Evolutionary conservation across 2,329 filamentous ascomycete genomes (phyloP), one percentile per base, ranked within the genome.

Genomic region (Scortechinia acanthostroma): DNA sequence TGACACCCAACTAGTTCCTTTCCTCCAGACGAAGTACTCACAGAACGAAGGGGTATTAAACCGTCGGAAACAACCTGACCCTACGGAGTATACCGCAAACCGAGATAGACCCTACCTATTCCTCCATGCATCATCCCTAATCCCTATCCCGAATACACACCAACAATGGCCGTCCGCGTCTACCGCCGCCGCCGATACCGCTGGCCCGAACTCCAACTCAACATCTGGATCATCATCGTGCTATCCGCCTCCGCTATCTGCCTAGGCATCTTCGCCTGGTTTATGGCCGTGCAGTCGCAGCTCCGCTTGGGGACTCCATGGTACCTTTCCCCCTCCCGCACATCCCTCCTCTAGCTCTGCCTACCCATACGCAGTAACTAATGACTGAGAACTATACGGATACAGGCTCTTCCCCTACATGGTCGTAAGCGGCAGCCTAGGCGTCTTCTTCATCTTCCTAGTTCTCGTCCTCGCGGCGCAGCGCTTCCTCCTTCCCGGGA

Each of bases 171-270:
- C n/a, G 25, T 30, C 25, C 25, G 25, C 10, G 25, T 30, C 25
- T 30, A 30, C n/a, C 25, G 25, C 25, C 25, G 71, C n/a, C 25
- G 25, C 25, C 25, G 71, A 53, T 83, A 82, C 64, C 74, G 72
- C 63, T 84, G 79, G 79, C 79, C 79, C 2, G 77, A 83, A 58
- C 65, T 76, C 43, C 77, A 82, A 54, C 69, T 84, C 51, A 82
- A 83, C 54, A 61, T 80, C 54, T 84, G 79, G 79, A 74, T 77
- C 45, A 73, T 83, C 52, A 65, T 81, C 51, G 79, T 83, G 58
- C 66, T 83, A 15, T 73, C 70, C 1, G 71, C 73, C 2, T 76
- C 76, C 10, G 69, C 74, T 21, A 71, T 72, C 44, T 71, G 79
- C 45, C 62, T 83, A 2, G 79, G 79, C 4, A 70, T 83, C 37